Evolutionary conservation across 2,329 filamentous ascomycete genomes (phyloP).

Genomic region (Pseudogymnoascus sp.): DNA sequence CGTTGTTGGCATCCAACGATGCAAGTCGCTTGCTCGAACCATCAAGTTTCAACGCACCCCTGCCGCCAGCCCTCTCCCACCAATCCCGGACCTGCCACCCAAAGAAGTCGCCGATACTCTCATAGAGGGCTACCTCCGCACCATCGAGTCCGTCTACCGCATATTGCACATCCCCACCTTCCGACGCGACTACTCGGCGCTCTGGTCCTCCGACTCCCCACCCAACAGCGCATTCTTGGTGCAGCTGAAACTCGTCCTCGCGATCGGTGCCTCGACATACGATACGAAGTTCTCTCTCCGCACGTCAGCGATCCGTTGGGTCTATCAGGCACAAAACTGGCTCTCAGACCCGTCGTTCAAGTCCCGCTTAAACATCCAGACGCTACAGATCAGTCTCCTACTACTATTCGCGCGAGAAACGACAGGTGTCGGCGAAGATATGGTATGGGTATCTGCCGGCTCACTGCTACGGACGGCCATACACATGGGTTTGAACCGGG

Average conservation of each 20-base stretch:
- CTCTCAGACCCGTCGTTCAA: conserved; percentile 45
- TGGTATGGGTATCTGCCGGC: conserved; percentile 40
- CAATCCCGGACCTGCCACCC: conserved; percentile 37
- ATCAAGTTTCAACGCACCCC: conserved; percentile 44
- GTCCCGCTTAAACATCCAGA: conserved; percentile 38
- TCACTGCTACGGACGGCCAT: conserved; percentile 37
- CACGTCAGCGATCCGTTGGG: conserved; percentile 42
- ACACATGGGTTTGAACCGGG: conserved; percentile 42
- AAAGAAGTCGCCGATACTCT: conserved; percentile 38
- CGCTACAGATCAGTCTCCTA: conserved; percentile 40
- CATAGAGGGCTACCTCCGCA: conserved; percentile 40
- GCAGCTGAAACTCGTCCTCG: conserved; percentile 48
- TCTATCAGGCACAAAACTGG: conserved; percentile 49
- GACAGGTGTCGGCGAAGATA: conserved; percentile 34
- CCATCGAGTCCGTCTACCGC: conserved; percentile 39
- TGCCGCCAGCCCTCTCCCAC: conserved; percentile 35
- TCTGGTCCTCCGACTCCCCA: conserved; percentile 34
- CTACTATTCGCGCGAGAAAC: conserved; percentile 36
- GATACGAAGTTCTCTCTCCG: conserved; percentile 43
- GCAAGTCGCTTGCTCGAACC: conserved; percentile 42
- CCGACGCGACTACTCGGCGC: conserved; percentile 37
- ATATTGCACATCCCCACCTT: conserved; percentile 45
- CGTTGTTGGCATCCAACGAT: conserved; percentile 34
- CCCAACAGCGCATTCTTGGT: conserved; percentile 40
- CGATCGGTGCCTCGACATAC: conserved; percentile 44